These are phyloP conservation scores for Aegilops tauschii DNA, from an alignment of 176 grass and related monocot species.

Conservation along the genomic window DNA sequence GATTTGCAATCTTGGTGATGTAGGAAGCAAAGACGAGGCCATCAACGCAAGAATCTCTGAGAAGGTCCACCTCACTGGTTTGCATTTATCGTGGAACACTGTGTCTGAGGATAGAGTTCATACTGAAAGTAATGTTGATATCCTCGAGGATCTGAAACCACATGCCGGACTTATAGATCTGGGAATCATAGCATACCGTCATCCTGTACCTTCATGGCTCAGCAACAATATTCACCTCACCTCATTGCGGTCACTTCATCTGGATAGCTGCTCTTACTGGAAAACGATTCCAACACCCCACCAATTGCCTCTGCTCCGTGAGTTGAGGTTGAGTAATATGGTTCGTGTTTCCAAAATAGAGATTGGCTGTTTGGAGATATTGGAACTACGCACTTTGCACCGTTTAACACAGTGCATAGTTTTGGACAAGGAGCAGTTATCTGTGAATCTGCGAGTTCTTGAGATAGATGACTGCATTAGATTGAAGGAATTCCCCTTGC, in stretches of 20 bases:
- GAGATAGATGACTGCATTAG: background rate
- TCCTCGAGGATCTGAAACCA: conserved; percentile 7
- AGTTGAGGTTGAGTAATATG: background rate
- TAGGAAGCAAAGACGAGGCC: conserved; percentile 1
- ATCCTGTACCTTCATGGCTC: conserved; percentile 15
- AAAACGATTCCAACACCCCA: background rate
- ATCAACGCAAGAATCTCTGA: background rate
- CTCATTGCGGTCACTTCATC: background rate
- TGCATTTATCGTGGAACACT: background rate
- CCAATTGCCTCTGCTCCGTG: background rate
- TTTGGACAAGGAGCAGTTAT: background rate
- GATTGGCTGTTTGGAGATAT: conserved; percentile 6
- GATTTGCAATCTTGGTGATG: conserved; percentile 2
- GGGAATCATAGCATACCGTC: background rate
- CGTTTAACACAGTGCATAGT: background rate
- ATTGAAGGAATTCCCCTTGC: background rate
- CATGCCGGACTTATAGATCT: background rate
- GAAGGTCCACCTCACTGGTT: background rate
- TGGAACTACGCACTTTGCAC: background rate
- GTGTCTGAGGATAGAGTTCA: background rate
- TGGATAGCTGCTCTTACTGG: background rate
- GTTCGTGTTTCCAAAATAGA: background rate
- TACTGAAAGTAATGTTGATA: background rate
- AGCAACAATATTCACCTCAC: background rate
- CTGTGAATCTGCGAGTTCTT: background rate